Evolutionary conservation across 2,329 filamentous ascomycete genomes (phyloP), one percentile per base, ranked within the genome.

Genomic region (Venturia asperata): DNA sequence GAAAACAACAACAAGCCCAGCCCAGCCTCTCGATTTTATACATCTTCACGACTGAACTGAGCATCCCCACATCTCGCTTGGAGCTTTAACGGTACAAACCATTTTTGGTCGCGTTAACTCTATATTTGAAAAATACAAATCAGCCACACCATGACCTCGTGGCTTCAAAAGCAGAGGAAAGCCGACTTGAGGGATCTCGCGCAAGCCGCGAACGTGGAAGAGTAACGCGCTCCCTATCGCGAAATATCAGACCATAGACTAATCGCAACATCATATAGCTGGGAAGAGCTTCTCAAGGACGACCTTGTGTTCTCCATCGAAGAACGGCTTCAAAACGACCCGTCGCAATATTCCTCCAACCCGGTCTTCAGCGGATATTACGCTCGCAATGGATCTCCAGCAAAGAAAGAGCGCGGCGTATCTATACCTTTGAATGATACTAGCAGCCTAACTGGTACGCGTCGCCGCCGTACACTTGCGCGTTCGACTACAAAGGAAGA

Each of bases 151-250:
- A 90, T 90, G 87, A 85, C 86, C 68, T 85, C 86, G 70, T 96
- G 89, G 85, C 82, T 96, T 74, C 84, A 87, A 76, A 83, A 84
- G 75, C 89, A 94, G 83, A 88, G 89, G 80, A 96, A 96, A 82
- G 82, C 82, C 71, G 90, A 93, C 69, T 84, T 96, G 65, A 76
- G 85, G 70, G 87, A 90, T 68, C 81, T 95, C 68, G 90, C 91
- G 67, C 84, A 90, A 69, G 78, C 82, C 60, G 83, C 89, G 68
- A 88, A 88, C 66, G 80, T 93, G 64, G 82, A 47, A 42, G 64
- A 55, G 58, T 62, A 64, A 63, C 30, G 55, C 55, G 30, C 37
- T 49, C 21, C 63, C 15, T 62, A 30, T 37, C 47, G 56, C 55
- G 62, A 55, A 56, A 52, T 66, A 17, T 13, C 15, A 66, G 66